These are phyloP conservation scores for Cladosporium cucumerinum DNA, from an alignment of 2,329 filamentous ascomycete species.

Conservation along the genomic window DNA sequence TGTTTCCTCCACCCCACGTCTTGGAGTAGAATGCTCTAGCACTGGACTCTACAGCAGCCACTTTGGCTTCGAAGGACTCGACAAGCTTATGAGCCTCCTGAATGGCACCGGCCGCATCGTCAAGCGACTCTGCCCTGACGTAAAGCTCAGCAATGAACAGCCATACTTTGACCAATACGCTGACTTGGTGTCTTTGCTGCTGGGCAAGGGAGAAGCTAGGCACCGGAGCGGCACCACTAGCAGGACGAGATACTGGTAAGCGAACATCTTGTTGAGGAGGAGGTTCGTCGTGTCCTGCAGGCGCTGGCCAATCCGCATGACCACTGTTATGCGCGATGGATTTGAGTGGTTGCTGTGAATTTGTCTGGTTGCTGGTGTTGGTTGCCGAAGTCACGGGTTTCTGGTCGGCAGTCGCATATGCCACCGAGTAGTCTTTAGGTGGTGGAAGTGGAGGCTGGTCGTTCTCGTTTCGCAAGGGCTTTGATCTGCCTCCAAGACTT, in stretches of 20 bases:
- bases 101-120: slow-evolving; percentile 76
- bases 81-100: slow-evolving; percentile 78
- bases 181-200: slow-evolving; percentile 54
- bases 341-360: slow-evolving; percentile 37
- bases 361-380: slow-evolving; percentile 25
- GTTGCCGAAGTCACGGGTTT: background rate
- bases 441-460: slow-evolving; percentile 15
- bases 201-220: slow-evolving; percentile 51
- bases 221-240: slow-evolving; percentile 36
- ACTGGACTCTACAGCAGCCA: slow-evolving; percentile 60
- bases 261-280: slow-evolving; percentile 44
- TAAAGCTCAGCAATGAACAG: slow-evolving; percentile 87
- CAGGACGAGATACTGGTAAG: slow-evolving; percentile 41
- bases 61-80: slow-evolving; percentile 65
- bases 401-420: slow-evolving; percentile 14
- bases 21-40: slow-evolving; percentile 60
- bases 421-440: slow-evolving; percentile 7
- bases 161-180: slow-evolving; percentile 75
- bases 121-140: slow-evolving; percentile 71
- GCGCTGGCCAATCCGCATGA: slow-evolving; percentile 35
- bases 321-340: slow-evolving; percentile 39
- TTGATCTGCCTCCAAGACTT: slow-evolving; percentile 12
- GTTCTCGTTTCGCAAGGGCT: slow-evolving; percentile 2
- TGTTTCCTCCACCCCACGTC: slow-evolving; percentile 77
- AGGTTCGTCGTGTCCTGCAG: slow-evolving; percentile 39